Percentiles rank a stretch among this genome's conserved stretches.
Evolutionary conservation across 108 stramenopile genomes (phyloP).

Genomic region (Pelagomonas calceolata): DNA sequence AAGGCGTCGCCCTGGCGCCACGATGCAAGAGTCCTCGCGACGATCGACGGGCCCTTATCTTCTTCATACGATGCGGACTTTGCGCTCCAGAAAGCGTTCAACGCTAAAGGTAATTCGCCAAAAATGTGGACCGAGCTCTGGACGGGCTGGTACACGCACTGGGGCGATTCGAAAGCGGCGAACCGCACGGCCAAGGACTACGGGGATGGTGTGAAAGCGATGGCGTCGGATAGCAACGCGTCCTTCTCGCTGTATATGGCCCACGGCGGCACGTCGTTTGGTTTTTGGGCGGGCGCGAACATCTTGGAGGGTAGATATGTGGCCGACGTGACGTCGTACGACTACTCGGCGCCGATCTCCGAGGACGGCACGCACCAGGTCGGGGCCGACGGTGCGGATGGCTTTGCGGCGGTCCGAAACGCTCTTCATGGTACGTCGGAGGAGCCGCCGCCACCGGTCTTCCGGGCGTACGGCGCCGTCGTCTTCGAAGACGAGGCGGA

Average conservation of each 20-base stretch:
- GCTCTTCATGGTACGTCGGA: neutral
- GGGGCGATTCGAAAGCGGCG: conserved; percentile 3
- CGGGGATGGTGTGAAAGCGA: neutral
- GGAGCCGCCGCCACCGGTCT: neutral
- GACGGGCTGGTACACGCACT: conserved; percentile 16
- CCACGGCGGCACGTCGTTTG: conserved; percentile 18
- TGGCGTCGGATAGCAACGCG: neutral
- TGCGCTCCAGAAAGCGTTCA: conserved; percentile 1
- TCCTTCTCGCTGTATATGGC: conserved; percentile 18
- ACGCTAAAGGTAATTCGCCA: neutral
- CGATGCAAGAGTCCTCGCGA: too few species aligned
- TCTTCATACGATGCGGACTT: neutral
- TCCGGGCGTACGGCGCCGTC: neutral
- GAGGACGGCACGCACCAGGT: conserved; percentile 6
- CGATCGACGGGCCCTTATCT: neutral
- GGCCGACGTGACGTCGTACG: conserved; percentile 15
- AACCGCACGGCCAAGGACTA: neutral
- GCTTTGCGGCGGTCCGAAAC: neutral
- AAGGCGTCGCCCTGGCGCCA: neutral
- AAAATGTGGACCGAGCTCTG: conserved; percentile 15
- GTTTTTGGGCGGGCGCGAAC: conserved; percentile 14
- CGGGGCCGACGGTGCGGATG: conserved; percentile 11
- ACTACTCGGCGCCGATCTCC: conserved; percentile 16
- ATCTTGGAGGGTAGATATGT: neutral
- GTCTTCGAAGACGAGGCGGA: neutral